Evolutionary conservation across 352 stramenopile species (phyloP), one percentile per base, ranked within the genome.

Genomic region (Globisporangium iwayamae): DNA sequence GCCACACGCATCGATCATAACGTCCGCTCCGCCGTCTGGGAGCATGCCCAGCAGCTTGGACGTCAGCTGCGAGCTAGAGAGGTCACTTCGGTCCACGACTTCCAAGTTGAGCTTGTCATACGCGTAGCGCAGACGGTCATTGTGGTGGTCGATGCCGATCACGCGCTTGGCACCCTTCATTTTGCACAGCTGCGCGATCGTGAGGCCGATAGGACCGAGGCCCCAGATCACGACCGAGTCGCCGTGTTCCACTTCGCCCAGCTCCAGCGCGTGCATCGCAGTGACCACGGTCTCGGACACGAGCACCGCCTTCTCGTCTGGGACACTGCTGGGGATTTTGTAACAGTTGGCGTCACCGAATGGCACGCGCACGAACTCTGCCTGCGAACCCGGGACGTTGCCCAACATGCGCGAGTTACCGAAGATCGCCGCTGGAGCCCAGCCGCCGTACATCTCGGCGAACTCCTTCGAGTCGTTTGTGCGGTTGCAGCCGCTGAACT

Each of bases 341-440:
- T 81, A 82, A 65, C 81, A 90, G 71, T 91, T 94, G 25, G 77
- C 55, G 34, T 94, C 85, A 4, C 66, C 85, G 48, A 85, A 89
- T 3, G 85, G 85, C 63, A 94, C 85, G 25, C 84, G 79, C 14
- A 92, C 79, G 51, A 75, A 92, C 74, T 94, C 79, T 8, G 85
- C 85, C 58, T 91, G 80, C 25, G 81, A 77, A 53, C 85, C 85
- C 0, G 83, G 81, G 4, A 90, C 64, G 56, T 85, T 87, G 63
- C 75, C 78, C 32, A 83, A 51, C 72, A 90, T 64, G 5, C 74
- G 73, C 3, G 75, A 79, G 32, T 67, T 74, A 2, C 85, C 85
- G 25, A 91, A 85, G 38, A 92, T 67, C 3, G 82, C 82, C 11
- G 79, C 79, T 14, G 79, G 76, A 22, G 82, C 79, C 76, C 78